These are phyloP conservation scores for Penicillium longicatenatum DNA, from an alignment of 495 filamentous ascomycete genomes.

Conservation along the genomic window DNA sequence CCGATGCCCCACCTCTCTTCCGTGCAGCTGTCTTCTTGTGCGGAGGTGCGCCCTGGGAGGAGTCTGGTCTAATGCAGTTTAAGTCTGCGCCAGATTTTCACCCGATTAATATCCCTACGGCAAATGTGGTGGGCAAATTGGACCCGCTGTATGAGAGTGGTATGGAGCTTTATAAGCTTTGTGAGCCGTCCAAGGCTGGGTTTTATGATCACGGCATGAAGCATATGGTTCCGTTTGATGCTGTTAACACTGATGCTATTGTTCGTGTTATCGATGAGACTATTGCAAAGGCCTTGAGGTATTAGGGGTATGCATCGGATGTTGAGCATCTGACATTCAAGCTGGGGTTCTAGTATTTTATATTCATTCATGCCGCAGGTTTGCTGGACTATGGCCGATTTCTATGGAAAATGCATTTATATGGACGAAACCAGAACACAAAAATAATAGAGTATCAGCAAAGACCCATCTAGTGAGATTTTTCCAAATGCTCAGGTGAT, in stretches of 20 bases:
- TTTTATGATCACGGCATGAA: slow-evolving; percentile 43
- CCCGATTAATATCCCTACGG: slow-evolving; percentile 39
- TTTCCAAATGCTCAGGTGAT: background rate
- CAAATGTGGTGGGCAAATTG: slow-evolving; percentile 41
- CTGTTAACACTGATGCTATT: slow-evolving; percentile 38
- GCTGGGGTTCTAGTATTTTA: background rate
- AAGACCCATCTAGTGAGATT: background rate
- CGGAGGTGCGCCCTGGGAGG: slow-evolving; percentile 33
- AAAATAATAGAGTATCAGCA: background rate
- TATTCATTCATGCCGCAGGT: background rate
- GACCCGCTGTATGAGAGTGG: slow-evolving; percentile 34
- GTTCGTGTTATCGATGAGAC: slow-evolving; percentile 32
- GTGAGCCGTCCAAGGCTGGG: slow-evolving; percentile 35
- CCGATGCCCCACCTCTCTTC: slow-evolving; percentile 32
- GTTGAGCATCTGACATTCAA: background rate
- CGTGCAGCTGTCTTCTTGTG: slow-evolving; percentile 47
- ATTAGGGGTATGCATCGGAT: background rate
- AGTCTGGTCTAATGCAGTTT: slow-evolving; percentile 23
- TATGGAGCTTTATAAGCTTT: slow-evolving; percentile 35
- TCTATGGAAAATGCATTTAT: background rate
- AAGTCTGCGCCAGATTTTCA: slow-evolving; percentile 18
- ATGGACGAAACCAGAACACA: background rate
- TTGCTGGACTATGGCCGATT: background rate
- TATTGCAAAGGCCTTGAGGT: slow-evolving; percentile 27
- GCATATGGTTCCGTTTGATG: slow-evolving; percentile 46